Conservation (phyloP, 345 rosid genomes). For the Aegle marmelos region DNA sequence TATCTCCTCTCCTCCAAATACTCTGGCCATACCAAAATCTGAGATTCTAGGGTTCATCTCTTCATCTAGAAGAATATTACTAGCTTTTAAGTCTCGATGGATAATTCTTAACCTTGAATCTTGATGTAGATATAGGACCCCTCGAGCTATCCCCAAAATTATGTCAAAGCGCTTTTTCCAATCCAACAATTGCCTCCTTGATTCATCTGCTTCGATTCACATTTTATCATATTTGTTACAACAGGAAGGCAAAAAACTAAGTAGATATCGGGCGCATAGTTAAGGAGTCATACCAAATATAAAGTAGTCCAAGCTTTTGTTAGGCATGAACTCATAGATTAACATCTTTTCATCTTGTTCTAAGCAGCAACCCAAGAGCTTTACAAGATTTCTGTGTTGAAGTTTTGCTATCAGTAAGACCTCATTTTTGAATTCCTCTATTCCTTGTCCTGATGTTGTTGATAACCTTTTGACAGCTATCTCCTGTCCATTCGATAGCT, state of each 20-base stretch:
- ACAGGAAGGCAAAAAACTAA: background rate
- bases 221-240: background rate
- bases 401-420: conserved; percentile 8
- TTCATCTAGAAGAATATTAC: conserved; percentile 31
- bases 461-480: background rate
- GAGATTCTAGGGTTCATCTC: conserved; percentile 38
- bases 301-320: conserved; percentile 34
- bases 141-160: conserved; percentile 34
- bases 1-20: conserved; percentile 18
- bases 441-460: background rate
- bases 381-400: conserved; percentile 15
- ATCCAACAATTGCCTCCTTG: conserved; percentile 4
- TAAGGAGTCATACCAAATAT: conserved; percentile 22
- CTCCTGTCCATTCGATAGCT: background rate
- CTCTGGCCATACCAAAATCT: conserved; percentile 37
- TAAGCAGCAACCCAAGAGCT: conserved; percentile 20
- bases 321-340: conserved; percentile 34
- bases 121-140: conserved; percentile 33
- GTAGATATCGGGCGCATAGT: background rate
- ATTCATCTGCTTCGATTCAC: background rate
- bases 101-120: conserved; percentile 36
- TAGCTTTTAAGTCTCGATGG: conserved; percentile 36
- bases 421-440: conserved; percentile 4
- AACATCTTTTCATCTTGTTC: conserved; percentile 26
- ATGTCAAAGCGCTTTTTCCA: conserved; percentile 29